phyloP scores from a whole-genome alignment of 768 basidiomycete genomes.

The Cytidiella melzeri region DNA sequence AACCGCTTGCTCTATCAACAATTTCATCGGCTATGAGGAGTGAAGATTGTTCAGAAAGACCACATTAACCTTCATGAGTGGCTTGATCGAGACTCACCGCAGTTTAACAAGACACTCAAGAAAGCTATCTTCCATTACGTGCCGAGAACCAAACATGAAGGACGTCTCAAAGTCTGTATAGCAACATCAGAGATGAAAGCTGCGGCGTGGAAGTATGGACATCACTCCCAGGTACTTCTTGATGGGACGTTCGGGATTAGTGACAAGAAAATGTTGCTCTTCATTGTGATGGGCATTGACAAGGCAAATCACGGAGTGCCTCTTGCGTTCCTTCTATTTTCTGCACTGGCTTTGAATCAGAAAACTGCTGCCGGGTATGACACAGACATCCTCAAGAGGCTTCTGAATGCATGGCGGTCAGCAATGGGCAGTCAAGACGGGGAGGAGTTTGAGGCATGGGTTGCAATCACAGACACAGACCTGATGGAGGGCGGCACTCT shows the following conservation, averaged over 20 bases:
- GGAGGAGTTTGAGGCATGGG: conserved; percentile 10
- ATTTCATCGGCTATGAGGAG: conserved; percentile 12
- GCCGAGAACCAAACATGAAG: neutral
- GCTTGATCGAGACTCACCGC: too few relatives aligned
- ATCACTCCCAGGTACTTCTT: conserved; percentile 15
- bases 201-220: conserved; percentile 6
- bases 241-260: too few relatives aligned
- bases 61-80: conserved; percentile 9
- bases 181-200: conserved; percentile 5
- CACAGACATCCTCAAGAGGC: conserved; percentile 9
- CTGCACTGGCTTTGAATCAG: conserved; percentile 20
- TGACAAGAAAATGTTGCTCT: conserved; percentile 18
- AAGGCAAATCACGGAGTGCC: conserved; percentile 26
- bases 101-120: conserved; percentile 1
- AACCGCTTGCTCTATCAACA: too few relatives aligned
- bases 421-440: neutral
- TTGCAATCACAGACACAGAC: conserved; percentile 30
- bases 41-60: neutral
- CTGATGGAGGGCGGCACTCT: conserved; percentile 28
- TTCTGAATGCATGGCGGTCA: conserved; percentile 18
- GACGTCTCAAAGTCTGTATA: conserved; percentile 9
- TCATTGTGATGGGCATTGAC: conserved; percentile 30
- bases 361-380: conserved; percentile 26
- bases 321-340: conserved; percentile 27
- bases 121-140: conserved; percentile 11